These are phyloP conservation scores for Neoascochyta sp. DNA, from an alignment of 2,329 filamentous ascomycete genomes.

Conservation along the genomic window DNA sequence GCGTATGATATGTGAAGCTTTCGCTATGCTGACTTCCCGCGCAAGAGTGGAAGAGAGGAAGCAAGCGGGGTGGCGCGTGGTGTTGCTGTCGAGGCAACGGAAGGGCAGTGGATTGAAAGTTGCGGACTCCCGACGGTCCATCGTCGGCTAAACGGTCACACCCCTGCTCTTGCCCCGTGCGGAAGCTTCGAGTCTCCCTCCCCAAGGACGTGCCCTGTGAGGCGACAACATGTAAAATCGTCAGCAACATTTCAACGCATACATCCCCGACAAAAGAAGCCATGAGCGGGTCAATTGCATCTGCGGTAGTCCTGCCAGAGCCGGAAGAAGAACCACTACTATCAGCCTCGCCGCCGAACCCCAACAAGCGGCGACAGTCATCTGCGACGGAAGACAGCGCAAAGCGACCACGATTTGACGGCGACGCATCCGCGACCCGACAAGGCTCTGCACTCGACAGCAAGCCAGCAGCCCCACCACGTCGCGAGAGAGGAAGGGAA, in stretches of 20 bases:
- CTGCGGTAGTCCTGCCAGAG: constrained; percentile 53
- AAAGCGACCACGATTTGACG: constrained; percentile 53
- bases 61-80: constrained; percentile 1
- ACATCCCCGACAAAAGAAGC: background rate
- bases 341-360: constrained; percentile 29
- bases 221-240: background rate
- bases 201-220: constrained; percentile 3
- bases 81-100: background rate
- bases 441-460: constrained; percentile 18
- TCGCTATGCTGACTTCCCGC: no score
- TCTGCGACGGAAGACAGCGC: constrained; percentile 48
- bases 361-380: constrained; percentile 53
- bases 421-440: constrained; percentile 22
- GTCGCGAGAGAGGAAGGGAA: constrained; percentile 71
- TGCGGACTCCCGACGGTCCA: constrained; percentile 13
- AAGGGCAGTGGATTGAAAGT: constrained; percentile 6
- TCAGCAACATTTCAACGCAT: constrained; percentile 1
- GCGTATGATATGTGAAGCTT: no score
- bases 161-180: constrained; percentile 22
- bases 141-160: constrained; percentile 7
- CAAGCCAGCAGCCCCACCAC: constrained; percentile 38
- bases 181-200: constrained; percentile 14
- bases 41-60: no score
- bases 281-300: constrained; percentile 48
- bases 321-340: constrained; percentile 21